Evolutionary conservation across 805 yeast genomes (phyloP).

Genomic region (Teunomyces panamensis): DNA sequence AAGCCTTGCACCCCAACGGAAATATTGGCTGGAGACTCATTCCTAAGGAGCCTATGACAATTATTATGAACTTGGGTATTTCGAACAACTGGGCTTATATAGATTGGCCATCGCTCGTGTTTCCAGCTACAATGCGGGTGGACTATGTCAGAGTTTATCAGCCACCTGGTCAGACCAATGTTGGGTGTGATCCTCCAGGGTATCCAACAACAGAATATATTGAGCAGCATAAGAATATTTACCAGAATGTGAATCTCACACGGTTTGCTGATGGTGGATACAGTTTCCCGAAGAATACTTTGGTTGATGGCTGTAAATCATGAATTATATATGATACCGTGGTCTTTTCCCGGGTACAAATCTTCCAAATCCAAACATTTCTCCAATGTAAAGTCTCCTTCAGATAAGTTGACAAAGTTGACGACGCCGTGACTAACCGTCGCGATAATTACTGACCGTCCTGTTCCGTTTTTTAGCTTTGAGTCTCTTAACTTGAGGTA

Average conservation of each 20-base stretch:
- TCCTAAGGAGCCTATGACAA: conserved; percentile 84
- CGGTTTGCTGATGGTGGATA: conserved; percentile 76
- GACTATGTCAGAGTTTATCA: conserved; percentile 92
- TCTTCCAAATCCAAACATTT: conserved; percentile 13
- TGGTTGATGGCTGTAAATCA: conserved; percentile 5
- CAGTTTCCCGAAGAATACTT: conserved; percentile 18
- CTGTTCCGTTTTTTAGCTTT: conserved; percentile 51
- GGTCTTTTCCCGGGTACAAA: conserved; percentile 13
- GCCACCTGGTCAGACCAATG: conserved; percentile 56
- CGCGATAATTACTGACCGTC: conserved; percentile 57
- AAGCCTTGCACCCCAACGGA: conserved; percentile 85
- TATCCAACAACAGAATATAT: conserved; percentile 88
- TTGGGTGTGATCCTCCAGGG: conserved; percentile 85
- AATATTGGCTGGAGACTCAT: conserved; percentile 81
- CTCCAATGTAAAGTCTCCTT: conserved; percentile 45
- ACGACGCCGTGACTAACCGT: conserved; percentile 73
- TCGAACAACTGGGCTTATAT: conserved; percentile 41
- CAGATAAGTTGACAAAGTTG: conserved; percentile 56
- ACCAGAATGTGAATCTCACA: conserved; percentile 66
- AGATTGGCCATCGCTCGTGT: conserved; percentile 54
- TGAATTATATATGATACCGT: conserved; percentile 15
- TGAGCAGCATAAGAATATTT: conserved; percentile 63
- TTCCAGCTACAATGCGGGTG: conserved; percentile 74
- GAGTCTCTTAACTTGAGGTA: conserved; percentile 31
- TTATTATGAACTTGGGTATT: conserved; percentile 39